These are phyloP conservation scores for Oleoguttula mirabilis DNA, from an alignment of 495 filamentous ascomycete species.

Conservation along the genomic window DNA sequence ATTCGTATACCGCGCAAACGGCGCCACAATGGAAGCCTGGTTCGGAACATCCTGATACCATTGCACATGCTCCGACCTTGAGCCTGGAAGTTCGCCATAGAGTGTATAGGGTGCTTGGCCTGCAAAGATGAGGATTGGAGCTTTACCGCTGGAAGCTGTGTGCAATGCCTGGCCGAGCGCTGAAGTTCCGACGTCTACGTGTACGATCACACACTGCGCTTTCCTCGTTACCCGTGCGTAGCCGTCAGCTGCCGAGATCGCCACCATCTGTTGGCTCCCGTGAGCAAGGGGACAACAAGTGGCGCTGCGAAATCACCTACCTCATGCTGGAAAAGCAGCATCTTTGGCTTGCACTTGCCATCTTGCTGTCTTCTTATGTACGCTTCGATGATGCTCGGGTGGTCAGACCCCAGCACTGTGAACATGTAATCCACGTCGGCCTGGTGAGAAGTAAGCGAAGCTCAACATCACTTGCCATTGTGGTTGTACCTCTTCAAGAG, in stretches of 20 bases:
- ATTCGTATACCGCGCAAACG: conserved; percentile 16
- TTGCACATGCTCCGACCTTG: conserved; percentile 22
- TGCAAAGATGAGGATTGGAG: conserved; percentile 24
- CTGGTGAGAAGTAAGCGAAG: conserved; percentile 5
- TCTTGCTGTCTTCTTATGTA: conserved; percentile 17
- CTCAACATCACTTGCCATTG: not conserved
- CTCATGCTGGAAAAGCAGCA: conserved; percentile 27
- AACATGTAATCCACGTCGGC: conserved; percentile 18
- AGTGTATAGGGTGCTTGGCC: conserved; percentile 21
- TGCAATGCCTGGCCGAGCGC: conserved; percentile 21
- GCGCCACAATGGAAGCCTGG: conserved; percentile 18
- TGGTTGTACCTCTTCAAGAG: conserved; percentile 6
- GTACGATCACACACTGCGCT: conserved; percentile 23
- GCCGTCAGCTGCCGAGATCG: conserved; percentile 19
- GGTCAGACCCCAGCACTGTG: conserved; percentile 21
- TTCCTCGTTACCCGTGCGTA: conserved; percentile 19
- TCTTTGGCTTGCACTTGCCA: conserved; percentile 21
- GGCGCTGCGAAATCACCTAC: no score
- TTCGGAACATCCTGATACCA: conserved; percentile 23
- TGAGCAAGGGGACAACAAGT: no score
- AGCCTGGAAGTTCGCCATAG: conserved; percentile 18
- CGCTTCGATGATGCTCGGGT: conserved; percentile 23
- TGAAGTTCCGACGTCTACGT: conserved; percentile 23
- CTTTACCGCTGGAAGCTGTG: conserved; percentile 20
- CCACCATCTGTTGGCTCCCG: conserved; percentile 19